Conservation (phyloP, 495 filamentous ascomycete species). For the Podospora pseudopauciseta region DNA sequence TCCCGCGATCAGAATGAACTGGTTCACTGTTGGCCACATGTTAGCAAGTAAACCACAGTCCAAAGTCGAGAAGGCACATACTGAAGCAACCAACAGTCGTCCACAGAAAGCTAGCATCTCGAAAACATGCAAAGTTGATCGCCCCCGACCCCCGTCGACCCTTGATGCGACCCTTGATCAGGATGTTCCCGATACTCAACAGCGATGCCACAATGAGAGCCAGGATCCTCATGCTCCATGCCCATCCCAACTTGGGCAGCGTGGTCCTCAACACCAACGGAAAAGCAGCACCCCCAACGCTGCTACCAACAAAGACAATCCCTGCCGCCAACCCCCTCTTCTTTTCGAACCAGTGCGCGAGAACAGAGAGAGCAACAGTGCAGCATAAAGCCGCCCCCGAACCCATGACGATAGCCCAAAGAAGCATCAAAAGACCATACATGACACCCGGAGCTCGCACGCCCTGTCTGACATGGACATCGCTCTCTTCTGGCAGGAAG, state of each 20-base stretch:
- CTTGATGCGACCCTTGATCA: conserved; percentile 13
- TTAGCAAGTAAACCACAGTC: background rate
- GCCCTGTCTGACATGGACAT: background rate
- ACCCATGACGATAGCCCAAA: conserved; percentile 15
- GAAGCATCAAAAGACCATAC: conserved; percentile 11
- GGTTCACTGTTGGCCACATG: conserved; percentile 5
- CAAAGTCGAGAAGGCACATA: conserved; percentile 1
- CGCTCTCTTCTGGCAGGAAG: conserved; percentile 5
- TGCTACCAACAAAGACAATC: conserved; percentile 49
- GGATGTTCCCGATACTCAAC: conserved; percentile 10
- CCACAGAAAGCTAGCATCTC: conserved; percentile 8
- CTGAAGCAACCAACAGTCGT: conserved; percentile 14
- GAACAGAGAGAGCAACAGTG: conserved; percentile 14
- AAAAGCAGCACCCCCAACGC: conserved; percentile 48
- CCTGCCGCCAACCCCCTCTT: conserved; percentile 48
- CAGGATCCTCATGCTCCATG: conserved; percentile 44
- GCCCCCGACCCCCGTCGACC: conserved; percentile 12
- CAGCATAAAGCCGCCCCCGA: conserved; percentile 12
- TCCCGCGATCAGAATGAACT: conserved; percentile 17
- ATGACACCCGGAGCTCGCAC: conserved; percentile 3
- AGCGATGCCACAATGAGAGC: conserved; percentile 42
- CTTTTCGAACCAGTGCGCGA: conserved; percentile 48
- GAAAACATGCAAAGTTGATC: conserved; percentile 9
- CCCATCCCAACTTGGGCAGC: conserved; percentile 42
- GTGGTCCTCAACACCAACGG: conserved; percentile 42